phyloP scores from a whole-genome alignment of 1,284 basidiomycete species.

The Leccinum solheimii region DNA sequence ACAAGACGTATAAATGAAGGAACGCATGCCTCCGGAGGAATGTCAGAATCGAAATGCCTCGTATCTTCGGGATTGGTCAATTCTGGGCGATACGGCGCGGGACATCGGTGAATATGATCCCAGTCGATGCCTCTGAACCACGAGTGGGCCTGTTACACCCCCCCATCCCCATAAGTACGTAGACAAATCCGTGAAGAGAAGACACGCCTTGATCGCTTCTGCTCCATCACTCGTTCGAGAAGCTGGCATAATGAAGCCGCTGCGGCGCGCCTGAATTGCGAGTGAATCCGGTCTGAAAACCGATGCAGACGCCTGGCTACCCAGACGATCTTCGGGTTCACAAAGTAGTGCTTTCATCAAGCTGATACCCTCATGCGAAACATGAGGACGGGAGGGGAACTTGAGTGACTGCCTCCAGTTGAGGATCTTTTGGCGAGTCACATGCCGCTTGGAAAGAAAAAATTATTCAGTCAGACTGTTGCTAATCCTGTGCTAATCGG shows the following conservation, averaged over 20 bases:
- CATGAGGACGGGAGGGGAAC: conserved; percentile 82
- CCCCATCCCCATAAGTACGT: conserved; percentile 25
- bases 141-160: conserved; percentile 64
- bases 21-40: conserved; percentile 78
- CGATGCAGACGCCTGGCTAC: conserved; percentile 68
- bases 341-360: conserved; percentile 88
- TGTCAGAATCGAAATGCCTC: conserved; percentile 89
- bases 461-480: conserved; percentile 14
- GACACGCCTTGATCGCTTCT: conserved; percentile 78
- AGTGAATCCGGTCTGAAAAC: conserved; percentile 76
- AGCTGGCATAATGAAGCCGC: conserved; percentile 63
- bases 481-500: conserved; percentile 22
- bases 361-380: conserved; percentile 84
- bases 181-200: conserved; percentile 20
- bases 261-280: conserved; percentile 70
- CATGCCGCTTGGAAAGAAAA: conserved; percentile 61
- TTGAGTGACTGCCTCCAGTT: conserved; percentile 89
- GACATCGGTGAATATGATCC: conserved; percentile 74
- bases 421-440: conserved; percentile 89
- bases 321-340: conserved; percentile 92
- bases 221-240: conserved; percentile 74
- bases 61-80: conserved; percentile 81
- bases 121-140: conserved; percentile 90
- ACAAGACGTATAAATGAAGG: conserved; percentile 26
- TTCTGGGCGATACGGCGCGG: conserved; percentile 87